Conservation (phyloP, 768 basidiomycete genomes). For the Hypsizygus marmoreus region DNA sequence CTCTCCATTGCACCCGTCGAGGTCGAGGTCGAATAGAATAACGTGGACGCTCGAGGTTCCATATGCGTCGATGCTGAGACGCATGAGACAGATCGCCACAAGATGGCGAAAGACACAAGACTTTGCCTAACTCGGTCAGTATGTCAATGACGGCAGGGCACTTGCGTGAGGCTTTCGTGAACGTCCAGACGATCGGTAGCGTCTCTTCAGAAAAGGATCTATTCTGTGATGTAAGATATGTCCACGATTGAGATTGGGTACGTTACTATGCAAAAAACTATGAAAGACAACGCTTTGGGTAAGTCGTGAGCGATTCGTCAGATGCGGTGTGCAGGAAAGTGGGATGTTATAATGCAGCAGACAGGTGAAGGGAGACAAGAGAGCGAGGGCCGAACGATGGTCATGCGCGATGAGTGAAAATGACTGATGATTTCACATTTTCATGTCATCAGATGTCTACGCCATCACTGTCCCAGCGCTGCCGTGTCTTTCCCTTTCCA, state of each 20-base stretch:
- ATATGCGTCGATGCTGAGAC: too few relatives aligned
- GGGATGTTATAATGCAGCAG: slow-evolving; percentile 18
- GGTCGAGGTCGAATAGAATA: too few relatives aligned
- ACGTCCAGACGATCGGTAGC: not conserved
- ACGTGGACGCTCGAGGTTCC: too few relatives aligned
- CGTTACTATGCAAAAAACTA: slow-evolving; percentile 33
- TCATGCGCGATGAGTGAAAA: not conserved
- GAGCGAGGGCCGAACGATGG: not conserved
- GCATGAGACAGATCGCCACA: too few relatives aligned
- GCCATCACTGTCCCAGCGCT: slow-evolving; percentile 41
- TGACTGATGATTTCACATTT: slow-evolving; percentile 10
- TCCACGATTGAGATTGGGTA: slow-evolving; percentile 21
- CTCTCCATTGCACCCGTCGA: too few relatives aligned
- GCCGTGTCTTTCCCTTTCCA: slow-evolving; percentile 65
- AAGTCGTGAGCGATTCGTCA: slow-evolving; percentile 16
- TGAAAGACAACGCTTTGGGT: slow-evolving; percentile 14
- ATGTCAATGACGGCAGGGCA: too few relatives aligned
- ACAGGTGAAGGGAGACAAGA: slow-evolving; percentile 1
- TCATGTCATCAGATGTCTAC: slow-evolving; percentile 19
- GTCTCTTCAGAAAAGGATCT: slow-evolving; percentile 10
- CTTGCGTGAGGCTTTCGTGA: too few relatives aligned
- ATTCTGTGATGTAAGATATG: slow-evolving; percentile 25
- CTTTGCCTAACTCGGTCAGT: too few relatives aligned
- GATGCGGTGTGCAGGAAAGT: slow-evolving; percentile 19
- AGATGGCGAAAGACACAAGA: too few relatives aligned